phyloP scores from a whole-genome alignment of 768 basidiomycete genomes.

The Mycena rosella region DNA sequence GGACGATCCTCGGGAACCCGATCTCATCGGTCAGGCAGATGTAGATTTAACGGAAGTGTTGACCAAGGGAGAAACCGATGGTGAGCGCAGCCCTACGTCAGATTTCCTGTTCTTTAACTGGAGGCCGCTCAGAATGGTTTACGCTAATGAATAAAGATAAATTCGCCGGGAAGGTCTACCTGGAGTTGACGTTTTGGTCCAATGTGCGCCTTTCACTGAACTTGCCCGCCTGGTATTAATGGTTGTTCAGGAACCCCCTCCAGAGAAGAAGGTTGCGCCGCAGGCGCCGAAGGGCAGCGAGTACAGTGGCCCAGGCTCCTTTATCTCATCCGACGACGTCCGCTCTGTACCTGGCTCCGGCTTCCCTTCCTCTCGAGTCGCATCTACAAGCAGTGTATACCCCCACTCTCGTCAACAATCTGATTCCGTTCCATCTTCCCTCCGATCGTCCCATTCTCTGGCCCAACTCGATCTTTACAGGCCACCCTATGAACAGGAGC shows the following conservation, averaged over 20 bases:
- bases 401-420: slow-evolving; percentile 56
- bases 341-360: slow-evolving; percentile 39
- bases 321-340: slow-evolving; percentile 66
- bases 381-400: slow-evolving; percentile 49
- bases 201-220: slow-evolving; percentile 68
- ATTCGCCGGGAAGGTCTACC: slow-evolving; percentile 95
- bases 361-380: slow-evolving; percentile 47
- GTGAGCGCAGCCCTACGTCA: slow-evolving; percentile 62
- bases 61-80: slow-evolving; percentile 97
- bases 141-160: slow-evolving; percentile 90
- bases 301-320: slow-evolving; percentile 85
- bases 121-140: slow-evolving; percentile 84
- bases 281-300: slow-evolving; percentile 69
- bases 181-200: slow-evolving; percentile 98
- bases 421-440: slow-evolving; percentile 70
- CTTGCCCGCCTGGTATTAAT: slow-evolving; percentile 10
- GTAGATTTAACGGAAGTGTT: slow-evolving; percentile 92
- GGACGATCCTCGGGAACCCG: slow-evolving; percentile 95
- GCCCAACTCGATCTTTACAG: slow-evolving; percentile 78
- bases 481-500: slow-evolving; percentile 74
- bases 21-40: slow-evolving; percentile 91
- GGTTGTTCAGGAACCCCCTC: slow-evolving; percentile 73
- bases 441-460: slow-evolving; percentile 72
- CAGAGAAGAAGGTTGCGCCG: slow-evolving; percentile 72
- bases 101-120: not conserved